These are phyloP conservation scores for Gossypium rotundifolium DNA, from an alignment of 345 rosid species.

Conservation along the genomic window DNA sequence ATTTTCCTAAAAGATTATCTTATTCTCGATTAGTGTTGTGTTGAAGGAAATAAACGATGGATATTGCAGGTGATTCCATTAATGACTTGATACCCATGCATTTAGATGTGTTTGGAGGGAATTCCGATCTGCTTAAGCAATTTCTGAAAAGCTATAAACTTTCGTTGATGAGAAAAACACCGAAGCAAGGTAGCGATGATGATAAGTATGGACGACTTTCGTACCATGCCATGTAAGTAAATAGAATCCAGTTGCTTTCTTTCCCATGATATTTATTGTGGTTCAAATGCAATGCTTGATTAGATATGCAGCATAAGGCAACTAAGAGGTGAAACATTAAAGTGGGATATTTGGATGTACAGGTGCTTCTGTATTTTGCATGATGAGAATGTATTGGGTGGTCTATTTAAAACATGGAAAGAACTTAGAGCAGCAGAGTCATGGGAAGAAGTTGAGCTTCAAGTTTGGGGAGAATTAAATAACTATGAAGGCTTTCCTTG, in stretches of 20 bases:
- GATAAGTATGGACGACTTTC: slow-evolving; percentile 50
- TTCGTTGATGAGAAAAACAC: slow-evolving; percentile 45
- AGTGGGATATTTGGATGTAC: slow-evolving; percentile 15
- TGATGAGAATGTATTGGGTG: slow-evolving; percentile 78
- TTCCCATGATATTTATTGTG: too few species aligned
- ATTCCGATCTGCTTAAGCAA: slow-evolving; percentile 51
- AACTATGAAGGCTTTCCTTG: slow-evolving; percentile 27
- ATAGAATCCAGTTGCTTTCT: background rate
- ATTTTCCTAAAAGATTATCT: background rate
- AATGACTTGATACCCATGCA: slow-evolving; percentile 70
- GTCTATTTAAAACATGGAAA: slow-evolving; percentile 69
- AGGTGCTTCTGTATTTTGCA: slow-evolving; percentile 90
- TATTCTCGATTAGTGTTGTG: background rate
- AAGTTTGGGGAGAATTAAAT: slow-evolving; percentile 79
- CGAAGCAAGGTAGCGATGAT: slow-evolving; percentile 20
- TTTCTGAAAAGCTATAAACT: slow-evolving; percentile 64
- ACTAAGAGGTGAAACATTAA: background rate
- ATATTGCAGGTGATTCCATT: slow-evolving; percentile 67
- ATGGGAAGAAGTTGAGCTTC: slow-evolving; percentile 80
- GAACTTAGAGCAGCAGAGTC: slow-evolving; percentile 54
- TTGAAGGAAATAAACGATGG: background rate
- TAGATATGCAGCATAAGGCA: background rate
- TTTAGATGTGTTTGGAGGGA: slow-evolving; percentile 76
- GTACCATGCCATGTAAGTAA: slow-evolving; percentile 81
- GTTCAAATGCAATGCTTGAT: too few species aligned